These are phyloP conservation scores for Cucurbita argyrosperma DNA, from an alignment of 306 rosid genomes.

Conservation along the genomic window DNA sequence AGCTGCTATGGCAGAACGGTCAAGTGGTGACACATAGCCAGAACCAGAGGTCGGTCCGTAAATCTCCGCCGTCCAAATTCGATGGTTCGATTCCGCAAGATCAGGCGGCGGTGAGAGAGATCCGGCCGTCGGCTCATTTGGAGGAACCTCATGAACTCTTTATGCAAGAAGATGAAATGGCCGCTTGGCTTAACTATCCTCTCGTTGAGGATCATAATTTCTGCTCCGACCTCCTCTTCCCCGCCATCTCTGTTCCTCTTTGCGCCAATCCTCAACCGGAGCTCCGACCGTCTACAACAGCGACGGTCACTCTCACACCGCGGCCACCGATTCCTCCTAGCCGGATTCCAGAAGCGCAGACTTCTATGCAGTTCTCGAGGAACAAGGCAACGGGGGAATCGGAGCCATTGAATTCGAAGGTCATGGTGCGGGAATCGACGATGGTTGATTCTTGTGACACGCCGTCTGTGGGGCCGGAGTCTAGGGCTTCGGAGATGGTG, in stretches of 20 bases:
- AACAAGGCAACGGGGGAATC: conserved; percentile 16
- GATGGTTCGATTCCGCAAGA: conserved; percentile 19
- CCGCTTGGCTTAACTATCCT: conserved; percentile 59
- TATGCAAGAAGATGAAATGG: conserved; percentile 73
- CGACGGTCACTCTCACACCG: background rate
- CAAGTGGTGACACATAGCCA: conserved; percentile 51
- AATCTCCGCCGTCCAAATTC: conserved; percentile 11
- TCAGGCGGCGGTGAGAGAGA: conserved; percentile 14
- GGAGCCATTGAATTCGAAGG: conserved; percentile 24
- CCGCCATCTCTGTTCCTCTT: conserved; percentile 5
- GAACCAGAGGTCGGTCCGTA: conserved; percentile 31
- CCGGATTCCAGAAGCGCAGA: conserved; percentile 17
- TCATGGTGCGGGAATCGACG: conserved; percentile 19
- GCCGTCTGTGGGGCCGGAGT: conserved; percentile 15
- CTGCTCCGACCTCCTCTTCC: conserved; percentile 33
- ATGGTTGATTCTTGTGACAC: conserved; percentile 57
- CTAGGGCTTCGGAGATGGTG: conserved; percentile 18
- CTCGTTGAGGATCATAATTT: conserved; percentile 43
- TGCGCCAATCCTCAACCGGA: conserved; percentile 15
- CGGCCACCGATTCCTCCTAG: conserved; percentile 34
- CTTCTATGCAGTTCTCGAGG: conserved; percentile 25
- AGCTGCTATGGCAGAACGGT: conserved; percentile 78
- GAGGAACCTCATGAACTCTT: conserved; percentile 25
- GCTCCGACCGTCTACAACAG: conserved; percentile 8
- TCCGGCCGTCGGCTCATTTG: conserved; percentile 18